Percentiles rank a stretch among this genome's conserved stretches.
Evolutionary conservation across 2,329 filamentous ascomycete species (phyloP).

Genomic region (Aspergillus viridinutans): DNA sequence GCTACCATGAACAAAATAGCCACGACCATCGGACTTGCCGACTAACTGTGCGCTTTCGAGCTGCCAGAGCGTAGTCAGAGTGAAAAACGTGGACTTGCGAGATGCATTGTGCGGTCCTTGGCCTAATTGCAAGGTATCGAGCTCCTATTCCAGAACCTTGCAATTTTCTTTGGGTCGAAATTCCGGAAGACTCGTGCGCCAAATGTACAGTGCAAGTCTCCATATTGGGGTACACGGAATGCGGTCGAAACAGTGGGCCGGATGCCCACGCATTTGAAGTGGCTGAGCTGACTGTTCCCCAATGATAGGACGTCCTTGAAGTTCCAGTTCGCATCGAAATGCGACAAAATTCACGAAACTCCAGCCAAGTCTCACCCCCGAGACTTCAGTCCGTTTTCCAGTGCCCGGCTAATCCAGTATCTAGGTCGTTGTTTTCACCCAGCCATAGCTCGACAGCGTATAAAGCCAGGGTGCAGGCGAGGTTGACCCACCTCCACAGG

Average conservation of each 20-base stretch:
- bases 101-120: neutral
- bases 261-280: neutral
- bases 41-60: neutral
- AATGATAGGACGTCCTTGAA: neutral
- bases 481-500: slow-evolving; percentile 89
- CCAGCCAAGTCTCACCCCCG: neutral
- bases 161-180: neutral
- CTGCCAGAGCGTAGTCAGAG: neutral
- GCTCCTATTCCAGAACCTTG: neutral
- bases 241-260: neutral
- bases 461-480: slow-evolving; percentile 80
- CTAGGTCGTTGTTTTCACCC: slow-evolving; percentile 66
- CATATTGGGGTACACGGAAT: neutral
- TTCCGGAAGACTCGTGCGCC: neutral
- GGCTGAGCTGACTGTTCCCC: neutral
- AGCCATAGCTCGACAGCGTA: slow-evolving; percentile 90
- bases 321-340: neutral
- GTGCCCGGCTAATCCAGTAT: slow-evolving; percentile 67
- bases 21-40: neutral
- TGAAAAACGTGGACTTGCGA: neutral
- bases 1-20: neutral
- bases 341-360: neutral
- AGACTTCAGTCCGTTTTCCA: slow-evolving; percentile 82
- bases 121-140: neutral
- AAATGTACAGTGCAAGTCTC: neutral